phyloP scores from a whole-genome alignment of 1,284 basidiomycete genomes.

The Microbotryum violaceum region DNA sequence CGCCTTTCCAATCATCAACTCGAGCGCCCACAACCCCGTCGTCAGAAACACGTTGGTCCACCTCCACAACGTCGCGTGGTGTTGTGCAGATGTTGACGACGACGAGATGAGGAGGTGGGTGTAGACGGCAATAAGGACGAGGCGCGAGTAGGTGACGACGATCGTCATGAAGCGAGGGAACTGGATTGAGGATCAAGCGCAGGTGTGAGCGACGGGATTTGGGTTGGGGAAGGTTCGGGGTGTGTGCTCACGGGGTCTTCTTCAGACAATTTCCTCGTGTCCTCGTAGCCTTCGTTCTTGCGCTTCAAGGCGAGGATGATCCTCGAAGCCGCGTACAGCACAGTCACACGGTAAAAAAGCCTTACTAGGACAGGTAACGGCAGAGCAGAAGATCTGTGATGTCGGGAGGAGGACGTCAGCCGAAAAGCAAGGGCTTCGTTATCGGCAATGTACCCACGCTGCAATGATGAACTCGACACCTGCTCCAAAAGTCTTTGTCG shows the following conservation, averaged over 20 bases:
- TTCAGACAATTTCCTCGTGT: constrained; percentile 23
- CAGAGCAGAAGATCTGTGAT: constrained; percentile 32
- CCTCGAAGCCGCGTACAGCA: constrained; percentile 34
- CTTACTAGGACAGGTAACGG: constrained; percentile 36
- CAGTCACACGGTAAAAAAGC: constrained; percentile 35
- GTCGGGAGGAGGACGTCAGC: not conserved
- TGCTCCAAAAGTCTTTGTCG: constrained; percentile 32
- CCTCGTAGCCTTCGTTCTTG: constrained; percentile 31
- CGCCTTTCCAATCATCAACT: constrained; percentile 26
- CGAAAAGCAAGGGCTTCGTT: too few species aligned
- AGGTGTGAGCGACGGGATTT: not conserved
- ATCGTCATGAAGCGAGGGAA: constrained; percentile 30
- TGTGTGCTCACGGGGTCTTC: constrained; percentile 25
- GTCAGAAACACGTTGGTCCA: constrained; percentile 34
- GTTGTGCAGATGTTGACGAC: constrained; percentile 2
- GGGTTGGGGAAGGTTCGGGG: not conserved
- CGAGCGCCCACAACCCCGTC: constrained; percentile 31
- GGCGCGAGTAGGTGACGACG: constrained; percentile 22
- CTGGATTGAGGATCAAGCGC: not conserved
- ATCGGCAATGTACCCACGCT: constrained; percentile 11
- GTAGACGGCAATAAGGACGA: constrained; percentile 32
- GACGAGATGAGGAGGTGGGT: constrained; percentile 34
- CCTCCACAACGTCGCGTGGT: constrained; percentile 31
- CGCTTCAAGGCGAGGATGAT: constrained; percentile 33
- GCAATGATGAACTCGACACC: constrained; percentile 35